These are phyloP conservation scores for Coniochaeta sp. DNA, from an alignment of 2,329 filamentous ascomycete species.

Conservation along the genomic window DNA sequence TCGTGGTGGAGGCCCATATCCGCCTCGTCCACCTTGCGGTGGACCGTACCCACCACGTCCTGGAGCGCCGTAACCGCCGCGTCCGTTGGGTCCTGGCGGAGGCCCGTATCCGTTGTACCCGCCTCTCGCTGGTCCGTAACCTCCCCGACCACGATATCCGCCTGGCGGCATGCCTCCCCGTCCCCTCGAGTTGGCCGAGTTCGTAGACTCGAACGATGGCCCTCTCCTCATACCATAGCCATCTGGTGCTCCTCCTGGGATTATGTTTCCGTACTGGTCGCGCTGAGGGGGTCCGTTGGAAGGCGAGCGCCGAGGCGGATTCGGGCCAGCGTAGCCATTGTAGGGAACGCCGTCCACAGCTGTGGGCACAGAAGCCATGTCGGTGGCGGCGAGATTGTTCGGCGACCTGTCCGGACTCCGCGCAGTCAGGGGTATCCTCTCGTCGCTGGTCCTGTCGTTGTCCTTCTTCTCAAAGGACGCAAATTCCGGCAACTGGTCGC, in stretches of 20 bases:
- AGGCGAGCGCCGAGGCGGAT: slow-evolving; percentile 30
- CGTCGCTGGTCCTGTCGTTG: slow-evolving; percentile 56
- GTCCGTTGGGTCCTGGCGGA: slow-evolving; percentile 20
- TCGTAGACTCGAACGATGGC: slow-evolving; percentile 40
- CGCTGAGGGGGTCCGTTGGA: slow-evolving; percentile 15
- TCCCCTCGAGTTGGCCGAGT: slow-evolving; percentile 43
- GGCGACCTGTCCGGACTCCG: slow-evolving; percentile 53
- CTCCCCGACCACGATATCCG: slow-evolving; percentile 45
- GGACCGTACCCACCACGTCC: slow-evolving; percentile 29
- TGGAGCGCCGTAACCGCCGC: slow-evolving; percentile 23
- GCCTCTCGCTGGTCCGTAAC: slow-evolving; percentile 34
- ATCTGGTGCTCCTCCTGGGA: slow-evolving; percentile 32
- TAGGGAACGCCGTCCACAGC: slow-evolving; percentile 17
- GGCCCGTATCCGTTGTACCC: slow-evolving; percentile 32
- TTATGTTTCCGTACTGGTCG: slow-evolving; percentile 60
- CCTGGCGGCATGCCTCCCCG: slow-evolving; percentile 35
- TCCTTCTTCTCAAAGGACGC: slow-evolving; percentile 60
- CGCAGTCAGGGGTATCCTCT: slow-evolving; percentile 63
- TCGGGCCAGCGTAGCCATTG: slow-evolving; percentile 19
- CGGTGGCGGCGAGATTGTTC: slow-evolving; percentile 32
- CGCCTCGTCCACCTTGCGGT: slow-evolving; percentile 34
- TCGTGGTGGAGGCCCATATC: slow-evolving; percentile 36
- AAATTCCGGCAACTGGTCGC: slow-evolving; percentile 45
- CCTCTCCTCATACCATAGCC: slow-evolving; percentile 39
- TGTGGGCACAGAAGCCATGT: slow-evolving; percentile 25